A percentile compares a stretch with the other conserved stretches of the same genome.
Evolutionary conservation across 306 rosid species (phyloP).

Genomic region (Cicer bijugum): DNA sequence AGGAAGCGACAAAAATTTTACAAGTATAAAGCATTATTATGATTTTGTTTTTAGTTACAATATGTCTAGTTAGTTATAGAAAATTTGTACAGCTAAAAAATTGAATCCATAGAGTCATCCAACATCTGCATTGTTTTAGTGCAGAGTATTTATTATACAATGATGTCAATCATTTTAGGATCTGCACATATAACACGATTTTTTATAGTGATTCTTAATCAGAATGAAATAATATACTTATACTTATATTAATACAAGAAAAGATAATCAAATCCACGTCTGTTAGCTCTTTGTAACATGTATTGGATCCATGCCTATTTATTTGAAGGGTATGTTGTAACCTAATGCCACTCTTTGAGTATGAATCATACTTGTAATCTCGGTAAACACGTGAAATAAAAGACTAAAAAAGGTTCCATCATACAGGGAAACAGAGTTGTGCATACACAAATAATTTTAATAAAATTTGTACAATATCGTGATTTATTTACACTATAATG

Average conservation of each 20-base stretch:
- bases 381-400: too few species aligned
- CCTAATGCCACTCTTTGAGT: too few species aligned
- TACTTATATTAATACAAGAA: background rate
- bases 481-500: too few species aligned
- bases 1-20: constrained; percentile 46
- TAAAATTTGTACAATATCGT: too few species aligned
- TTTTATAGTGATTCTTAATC: constrained; percentile 1
- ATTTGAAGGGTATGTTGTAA: background rate
- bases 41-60: constrained; percentile 1
- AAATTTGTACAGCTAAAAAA: constrained; percentile 61
- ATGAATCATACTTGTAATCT: too few species aligned
- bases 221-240: constrained; percentile 17
- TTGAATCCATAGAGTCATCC: constrained; percentile 38
- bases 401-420: too few species aligned
- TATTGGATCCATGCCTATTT: background rate
- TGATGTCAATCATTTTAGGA: constrained; percentile 33
- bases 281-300: too few species aligned
- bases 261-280: constrained; percentile 26
- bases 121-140: constrained; percentile 37
- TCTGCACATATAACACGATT: constrained; percentile 28
- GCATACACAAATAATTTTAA: too few species aligned
- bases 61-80: constrained; percentile 19
- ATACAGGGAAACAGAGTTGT: too few species aligned
- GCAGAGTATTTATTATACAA: constrained; percentile 24
- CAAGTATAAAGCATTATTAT: constrained; percentile 50